phyloP scores from a whole-genome alignment of 2,329 filamentous ascomycete genomes.

The Cordyceps cateniannulata region DNA sequence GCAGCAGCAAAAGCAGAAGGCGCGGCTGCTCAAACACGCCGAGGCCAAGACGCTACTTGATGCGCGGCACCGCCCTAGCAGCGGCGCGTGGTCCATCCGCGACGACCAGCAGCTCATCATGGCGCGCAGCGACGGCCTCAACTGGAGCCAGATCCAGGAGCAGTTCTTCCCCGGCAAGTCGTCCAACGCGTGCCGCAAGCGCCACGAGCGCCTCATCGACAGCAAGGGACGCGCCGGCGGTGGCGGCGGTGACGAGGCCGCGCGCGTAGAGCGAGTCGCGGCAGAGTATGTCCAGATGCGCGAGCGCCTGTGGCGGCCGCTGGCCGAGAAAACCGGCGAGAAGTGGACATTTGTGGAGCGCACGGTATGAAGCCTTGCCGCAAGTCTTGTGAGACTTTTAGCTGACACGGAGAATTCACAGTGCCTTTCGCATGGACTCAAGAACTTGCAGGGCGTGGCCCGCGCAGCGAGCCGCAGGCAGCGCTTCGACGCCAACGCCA shows the following conservation, averaged over 20 bases:
- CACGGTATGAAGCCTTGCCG: constrained; percentile 39
- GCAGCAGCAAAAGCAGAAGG: background rate
- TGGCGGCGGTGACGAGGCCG: constrained; percentile 69
- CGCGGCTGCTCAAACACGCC: background rate
- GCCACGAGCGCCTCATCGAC: constrained; percentile 79
- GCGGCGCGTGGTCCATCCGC: constrained; percentile 63
- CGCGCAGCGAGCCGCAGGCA: constrained; percentile 61
- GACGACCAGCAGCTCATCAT: constrained; percentile 69
- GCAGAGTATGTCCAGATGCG: constrained; percentile 74
- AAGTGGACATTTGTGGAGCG: constrained; percentile 67
- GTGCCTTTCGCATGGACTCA: constrained; percentile 80
- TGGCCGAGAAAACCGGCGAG: constrained; percentile 72
- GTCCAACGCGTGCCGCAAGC: constrained; percentile 80
- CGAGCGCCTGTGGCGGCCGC: constrained; percentile 72
- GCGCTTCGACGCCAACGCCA: constrained; percentile 37
- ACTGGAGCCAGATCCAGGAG: constrained; percentile 75
- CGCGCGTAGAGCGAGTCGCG: constrained; percentile 67
- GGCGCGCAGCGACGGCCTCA: constrained; percentile 68
- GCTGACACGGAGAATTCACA: constrained; percentile 28
- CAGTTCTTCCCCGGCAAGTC: constrained; percentile 72
- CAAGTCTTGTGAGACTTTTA: background rate
- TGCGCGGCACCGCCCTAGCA: constrained; percentile 44
- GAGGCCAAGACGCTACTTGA: constrained; percentile 1
- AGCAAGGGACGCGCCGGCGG: constrained; percentile 47
- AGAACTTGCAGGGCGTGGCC: constrained; percentile 67